Evolutionary conservation across 2,329 filamentous ascomycete species (phyloP).

Genomic region (Colletotrichum horii): DNA sequence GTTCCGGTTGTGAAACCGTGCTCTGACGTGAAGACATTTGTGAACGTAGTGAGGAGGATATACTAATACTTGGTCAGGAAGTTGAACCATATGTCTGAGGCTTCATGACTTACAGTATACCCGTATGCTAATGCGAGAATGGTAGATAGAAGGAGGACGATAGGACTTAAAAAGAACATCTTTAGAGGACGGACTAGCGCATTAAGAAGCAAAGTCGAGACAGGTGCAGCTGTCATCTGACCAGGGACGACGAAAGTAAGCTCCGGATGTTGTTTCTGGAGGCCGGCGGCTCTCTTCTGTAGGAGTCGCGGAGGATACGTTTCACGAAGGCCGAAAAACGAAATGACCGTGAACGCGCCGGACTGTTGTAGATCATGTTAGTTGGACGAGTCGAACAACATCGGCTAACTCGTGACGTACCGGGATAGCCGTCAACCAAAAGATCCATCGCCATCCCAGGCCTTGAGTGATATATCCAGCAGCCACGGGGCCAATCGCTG

Average conservation of each 20-base stretch:
- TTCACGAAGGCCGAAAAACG: background rate
- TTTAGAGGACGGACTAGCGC: background rate
- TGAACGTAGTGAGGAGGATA: background rate
- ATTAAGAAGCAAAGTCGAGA: background rate
- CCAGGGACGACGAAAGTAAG: background rate
- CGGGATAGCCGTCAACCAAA: conserved; percentile 50
- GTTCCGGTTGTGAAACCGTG: conserved; percentile 42
- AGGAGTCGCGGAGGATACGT: background rate
- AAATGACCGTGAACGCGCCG: background rate
- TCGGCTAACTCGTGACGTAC: background rate
- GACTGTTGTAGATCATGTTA: background rate
- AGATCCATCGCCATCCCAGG: conserved; percentile 54
- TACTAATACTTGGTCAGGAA: background rate
- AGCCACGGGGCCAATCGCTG: conserved; percentile 49
- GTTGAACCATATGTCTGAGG: background rate
- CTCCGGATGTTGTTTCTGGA: background rate
- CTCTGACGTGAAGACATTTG: background rate
- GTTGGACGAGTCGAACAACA: rapidly evolving
- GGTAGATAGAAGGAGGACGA: background rate
- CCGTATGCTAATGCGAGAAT: background rate
- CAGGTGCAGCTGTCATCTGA: background rate
- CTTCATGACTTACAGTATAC: background rate
- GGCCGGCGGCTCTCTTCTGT: background rate
- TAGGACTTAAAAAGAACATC: background rate
- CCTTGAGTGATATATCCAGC: conserved; percentile 47